Evolutionary conservation across 768 basidiomycete genomes (phyloP).

Genomic region (Lyophyllum decastes): DNA sequence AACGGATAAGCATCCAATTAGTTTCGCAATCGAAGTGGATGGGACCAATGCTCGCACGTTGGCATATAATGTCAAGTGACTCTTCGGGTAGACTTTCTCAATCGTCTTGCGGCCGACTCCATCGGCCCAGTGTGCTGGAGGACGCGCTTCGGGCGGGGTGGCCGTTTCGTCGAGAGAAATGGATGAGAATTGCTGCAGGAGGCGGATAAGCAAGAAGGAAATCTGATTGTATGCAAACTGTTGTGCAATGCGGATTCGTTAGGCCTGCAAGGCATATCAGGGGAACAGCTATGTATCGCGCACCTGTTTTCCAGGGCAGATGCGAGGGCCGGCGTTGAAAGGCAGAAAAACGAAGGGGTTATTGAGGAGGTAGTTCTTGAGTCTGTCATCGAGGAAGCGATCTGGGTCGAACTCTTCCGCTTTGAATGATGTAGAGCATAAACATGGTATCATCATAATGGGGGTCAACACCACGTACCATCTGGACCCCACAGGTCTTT

Average conservation of each 20-base stretch:
- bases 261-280: neutral
- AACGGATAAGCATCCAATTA: neutral
- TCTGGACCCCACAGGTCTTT: constrained; percentile 74
- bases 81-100: constrained; percentile 54
- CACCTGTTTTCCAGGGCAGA: constrained; percentile 62
- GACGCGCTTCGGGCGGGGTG: constrained; percentile 43
- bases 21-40: neutral
- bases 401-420: constrained; percentile 73
- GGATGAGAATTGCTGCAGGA: constrained; percentile 57
- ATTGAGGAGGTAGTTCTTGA: constrained; percentile 60
- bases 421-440: constrained; percentile 17
- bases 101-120: constrained; percentile 46
- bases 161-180: constrained; percentile 49
- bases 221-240: constrained; percentile 63
- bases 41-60: constrained; percentile 31
- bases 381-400: constrained; percentile 65
- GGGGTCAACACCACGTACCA: constrained; percentile 37
- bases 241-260: neutral
- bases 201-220: constrained; percentile 63
- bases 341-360: constrained; percentile 75
- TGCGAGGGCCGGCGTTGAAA: constrained; percentile 61
- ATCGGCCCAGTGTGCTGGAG: constrained; percentile 49
- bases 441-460: too few relatives aligned
- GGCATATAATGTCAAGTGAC: constrained; percentile 56
- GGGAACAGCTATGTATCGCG: neutral